Base-by-base conservation (phyloP, 352 stramenopile genomes). In the Pythium aphanidermatum region DNA sequence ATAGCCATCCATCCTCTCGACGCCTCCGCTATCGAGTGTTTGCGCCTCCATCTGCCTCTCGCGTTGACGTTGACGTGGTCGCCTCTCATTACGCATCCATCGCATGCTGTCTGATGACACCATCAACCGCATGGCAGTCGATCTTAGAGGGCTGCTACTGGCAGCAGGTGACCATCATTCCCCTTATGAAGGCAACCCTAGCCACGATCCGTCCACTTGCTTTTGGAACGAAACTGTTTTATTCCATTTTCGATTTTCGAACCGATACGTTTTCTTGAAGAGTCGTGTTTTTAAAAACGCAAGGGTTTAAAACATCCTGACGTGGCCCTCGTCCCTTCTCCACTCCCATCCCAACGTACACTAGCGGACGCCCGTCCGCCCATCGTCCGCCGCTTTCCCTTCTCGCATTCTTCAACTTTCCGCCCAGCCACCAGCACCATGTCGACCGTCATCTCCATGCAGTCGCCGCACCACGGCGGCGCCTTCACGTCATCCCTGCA, bases 381-480 rank as follows among this genome's bases (percentile, higher is more conserved):
- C 34, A 17, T 21, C 16, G n/a, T 42, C 16, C 35, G 35, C 16
- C 35, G n/a, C 10, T 43, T 43, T 10, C 36, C 38, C 9, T 33
- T 46, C 20, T 43, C 8, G n/a, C 47, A 63, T 57, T 63, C 42
- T 54, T 41, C 47, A 63, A 63, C 29, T 57, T 54, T 54, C 55
- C 53, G n/a, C 11, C 7, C 33, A 21, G 5, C 38, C 8, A 34
- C 6, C 16, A 20, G n/a, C 16, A 50, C 11, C 16, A 83, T 84
- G 72, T 71, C 72, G 23, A 66, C 58, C 19, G 68, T 67, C 46
- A 52, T 85, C 17, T 87, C 75, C 9, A 80, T 87, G 68, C 68
- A 66, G 42, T 58, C 55, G 40, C 55, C 55, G 7, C 50, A 52
- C 50, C 27, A 31, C 48, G 30, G 23, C 37, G 47, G 42, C 41